Evolutionary conservation across 2,329 filamentous ascomycete species (phyloP).

Genomic region (Torrubiella hemipterigena): DNA sequence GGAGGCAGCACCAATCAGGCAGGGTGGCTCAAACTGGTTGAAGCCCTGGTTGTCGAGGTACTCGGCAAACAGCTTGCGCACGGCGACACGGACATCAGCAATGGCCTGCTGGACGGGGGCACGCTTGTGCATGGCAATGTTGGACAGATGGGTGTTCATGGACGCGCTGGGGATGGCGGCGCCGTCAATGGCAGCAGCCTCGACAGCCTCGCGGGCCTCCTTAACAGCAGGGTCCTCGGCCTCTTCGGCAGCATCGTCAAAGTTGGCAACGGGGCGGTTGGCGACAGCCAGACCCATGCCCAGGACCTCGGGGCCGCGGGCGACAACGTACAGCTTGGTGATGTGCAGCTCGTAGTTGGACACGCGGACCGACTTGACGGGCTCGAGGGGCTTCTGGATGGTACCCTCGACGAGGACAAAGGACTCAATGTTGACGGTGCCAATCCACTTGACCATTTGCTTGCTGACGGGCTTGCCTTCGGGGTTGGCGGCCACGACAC

Average conservation of each 20-base stretch:
- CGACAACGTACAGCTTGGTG: slow-evolving; percentile 69
- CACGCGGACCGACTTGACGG: slow-evolving; percentile 78
- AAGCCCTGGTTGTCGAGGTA: slow-evolving; percentile 69
- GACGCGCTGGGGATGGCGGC: slow-evolving; percentile 55
- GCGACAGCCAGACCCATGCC: slow-evolving; percentile 45
- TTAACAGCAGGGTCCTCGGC: slow-evolving; percentile 22
- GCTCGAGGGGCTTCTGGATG: slow-evolving; percentile 72
- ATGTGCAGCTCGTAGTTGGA: slow-evolving; percentile 78
- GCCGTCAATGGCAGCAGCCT: slow-evolving; percentile 25
- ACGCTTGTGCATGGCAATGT: slow-evolving; percentile 85
- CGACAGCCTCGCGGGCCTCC: slow-evolving; percentile 30
- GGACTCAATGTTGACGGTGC: slow-evolving; percentile 63
- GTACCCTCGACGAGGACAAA: slow-evolving; percentile 71
- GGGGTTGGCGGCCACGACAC: slow-evolving; percentile 59
- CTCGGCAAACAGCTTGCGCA: slow-evolving; percentile 60
- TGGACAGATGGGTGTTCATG: slow-evolving; percentile 77
- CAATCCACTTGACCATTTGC: slow-evolving; percentile 92
- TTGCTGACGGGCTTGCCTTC: slow-evolving; percentile 55
- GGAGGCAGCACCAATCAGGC: slow-evolving; percentile 77
- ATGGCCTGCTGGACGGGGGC: slow-evolving; percentile 86
- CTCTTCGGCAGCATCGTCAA: slow-evolving; percentile 31
- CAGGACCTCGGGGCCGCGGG: slow-evolving; percentile 45
- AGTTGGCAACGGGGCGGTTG: slow-evolving; percentile 42
- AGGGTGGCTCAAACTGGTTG: slow-evolving; percentile 77
- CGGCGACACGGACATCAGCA: slow-evolving; percentile 38